Evolutionary conservation across 148 eudicot genomes (phyloP).

Genomic region (Camellia lanceoleosa): DNA sequence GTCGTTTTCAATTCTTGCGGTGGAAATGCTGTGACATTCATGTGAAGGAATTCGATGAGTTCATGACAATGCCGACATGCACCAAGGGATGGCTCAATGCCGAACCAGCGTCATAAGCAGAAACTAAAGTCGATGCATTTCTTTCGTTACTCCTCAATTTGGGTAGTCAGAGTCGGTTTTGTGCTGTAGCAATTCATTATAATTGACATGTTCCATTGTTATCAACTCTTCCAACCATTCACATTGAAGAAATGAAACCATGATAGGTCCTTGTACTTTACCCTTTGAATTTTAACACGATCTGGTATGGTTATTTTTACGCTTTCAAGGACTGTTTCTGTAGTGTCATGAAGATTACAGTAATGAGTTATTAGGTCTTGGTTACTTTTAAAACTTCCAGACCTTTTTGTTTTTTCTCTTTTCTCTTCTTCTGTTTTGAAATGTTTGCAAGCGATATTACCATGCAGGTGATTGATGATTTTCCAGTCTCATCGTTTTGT

Average conservation of each 20-base stretch:
- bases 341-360: no score
- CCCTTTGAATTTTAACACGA: not conserved
- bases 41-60: conserved; percentile 96
- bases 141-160: not conserved
- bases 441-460: no score
- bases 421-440: no score
- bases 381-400: no score
- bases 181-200: not conserved
- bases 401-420: no score
- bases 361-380: no score
- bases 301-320: not conserved
- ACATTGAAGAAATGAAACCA: not conserved
- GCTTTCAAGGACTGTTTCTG: not conserved
- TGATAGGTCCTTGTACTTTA: not conserved
- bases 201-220: not conserved
- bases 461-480: no score
- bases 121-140: not conserved
- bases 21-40: conserved; percentile 97
- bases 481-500: no score
- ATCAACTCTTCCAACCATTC: not conserved
- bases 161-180: not conserved
- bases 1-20: conserved; percentile 42
- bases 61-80: conserved; percentile 87
- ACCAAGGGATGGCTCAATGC: conserved; percentile 94
- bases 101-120: conserved; percentile 45